Evolutionary conservation across 306 rosid genomes (phyloP).

Genomic region (Calophaca sinica): DNA sequence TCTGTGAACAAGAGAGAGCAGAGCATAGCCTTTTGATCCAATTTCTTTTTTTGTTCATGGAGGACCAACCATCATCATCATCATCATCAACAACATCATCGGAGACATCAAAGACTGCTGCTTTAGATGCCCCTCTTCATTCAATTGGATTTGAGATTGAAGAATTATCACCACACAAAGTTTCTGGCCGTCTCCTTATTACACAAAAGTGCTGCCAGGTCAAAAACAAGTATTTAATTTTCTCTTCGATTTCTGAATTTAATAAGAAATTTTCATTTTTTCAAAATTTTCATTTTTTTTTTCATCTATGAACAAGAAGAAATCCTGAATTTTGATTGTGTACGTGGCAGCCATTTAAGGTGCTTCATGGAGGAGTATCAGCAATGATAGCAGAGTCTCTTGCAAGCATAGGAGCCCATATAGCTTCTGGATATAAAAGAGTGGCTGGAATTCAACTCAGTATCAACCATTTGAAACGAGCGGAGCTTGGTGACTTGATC

Average conservation of each 20-base stretch:
- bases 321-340: slow-evolving; percentile 7
- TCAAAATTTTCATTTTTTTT: no score
- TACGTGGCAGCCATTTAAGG: slow-evolving; percentile 80
- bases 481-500: slow-evolving; percentile 72
- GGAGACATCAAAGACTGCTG: slow-evolving; percentile 47
- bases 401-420: slow-evolving; percentile 74
- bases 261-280: no score
- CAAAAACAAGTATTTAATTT: neutral
- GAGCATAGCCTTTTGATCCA: neutral
- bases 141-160: slow-evolving; percentile 68
- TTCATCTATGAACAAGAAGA: no score
- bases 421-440: slow-evolving; percentile 78
- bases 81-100: no score
- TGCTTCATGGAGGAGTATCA: slow-evolving; percentile 97
- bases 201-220: slow-evolving; percentile 82
- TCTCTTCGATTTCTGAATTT: no score
- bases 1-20: neutral
- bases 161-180: slow-evolving; percentile 59
- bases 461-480: slow-evolving; percentile 80
- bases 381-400: slow-evolving; percentile 86
- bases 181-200: slow-evolving; percentile 72
- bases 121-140: slow-evolving; percentile 67
- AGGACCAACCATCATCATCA: slow-evolving; percentile 22
- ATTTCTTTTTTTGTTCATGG: slow-evolving; percentile 37
- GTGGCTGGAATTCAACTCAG: slow-evolving; percentile 94